These are phyloP conservation scores for Deuterostichococcus epilithicus DNA, from an alignment of 139 green algal species.

Conservation along the genomic window DNA sequence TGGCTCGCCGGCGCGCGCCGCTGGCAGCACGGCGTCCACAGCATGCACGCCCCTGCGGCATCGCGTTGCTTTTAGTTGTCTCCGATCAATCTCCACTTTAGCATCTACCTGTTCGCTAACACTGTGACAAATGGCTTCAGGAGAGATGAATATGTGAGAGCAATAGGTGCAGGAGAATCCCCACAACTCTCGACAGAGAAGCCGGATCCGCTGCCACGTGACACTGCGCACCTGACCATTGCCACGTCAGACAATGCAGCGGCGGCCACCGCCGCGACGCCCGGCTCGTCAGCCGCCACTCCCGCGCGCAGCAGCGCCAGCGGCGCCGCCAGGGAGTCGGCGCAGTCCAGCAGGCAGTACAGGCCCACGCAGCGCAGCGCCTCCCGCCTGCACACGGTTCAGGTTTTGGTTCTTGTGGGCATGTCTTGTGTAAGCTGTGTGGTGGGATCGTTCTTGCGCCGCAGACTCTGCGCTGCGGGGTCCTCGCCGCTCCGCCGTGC, in stretches of 20 bases:
- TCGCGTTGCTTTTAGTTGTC: no score
- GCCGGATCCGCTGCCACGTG: no score
- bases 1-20: not conserved
- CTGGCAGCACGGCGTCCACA: constrained; percentile 13
- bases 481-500: no score
- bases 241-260: constrained; percentile 34
- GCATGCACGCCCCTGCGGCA: constrained; percentile 9
- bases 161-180: no score
- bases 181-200: no score
- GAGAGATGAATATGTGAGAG: no score
- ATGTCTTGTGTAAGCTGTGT: not conserved
- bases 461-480: no score
- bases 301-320: constrained; percentile 11
- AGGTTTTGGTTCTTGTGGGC: constrained; percentile 16
- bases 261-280: constrained; percentile 13
- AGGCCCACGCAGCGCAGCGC: constrained; percentile 43
- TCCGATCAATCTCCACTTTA: no score
- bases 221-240: constrained; percentile 1
- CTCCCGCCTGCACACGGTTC: constrained; percentile 15
- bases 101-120: no score
- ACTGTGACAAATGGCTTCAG: no score
- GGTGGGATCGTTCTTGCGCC: no score
- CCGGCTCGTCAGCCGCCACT: not conserved
- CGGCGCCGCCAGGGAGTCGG: not conserved
- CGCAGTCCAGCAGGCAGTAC: constrained; percentile 37